These are phyloP conservation scores for Didymella sp. DNA, from an alignment of 2,329 filamentous ascomycete species.

Conservation along the genomic window DNA sequence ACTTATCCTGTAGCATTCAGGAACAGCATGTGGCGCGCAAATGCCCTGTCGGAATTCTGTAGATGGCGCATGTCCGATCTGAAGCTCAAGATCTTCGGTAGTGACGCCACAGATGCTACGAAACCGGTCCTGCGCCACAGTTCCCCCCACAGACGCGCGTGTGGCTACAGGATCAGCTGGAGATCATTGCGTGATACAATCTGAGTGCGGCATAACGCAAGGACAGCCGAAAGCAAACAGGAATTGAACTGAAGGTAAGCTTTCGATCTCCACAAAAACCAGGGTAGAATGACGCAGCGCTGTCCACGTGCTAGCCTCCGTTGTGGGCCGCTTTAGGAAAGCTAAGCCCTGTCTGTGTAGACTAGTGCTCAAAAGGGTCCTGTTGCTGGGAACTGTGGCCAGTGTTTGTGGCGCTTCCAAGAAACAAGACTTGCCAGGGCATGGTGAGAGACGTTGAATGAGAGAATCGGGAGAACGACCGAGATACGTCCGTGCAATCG, in stretches of 20 bases:
- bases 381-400: conserved; percentile 24
- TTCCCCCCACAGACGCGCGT: conserved; percentile 16
- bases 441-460: conserved; percentile 9
- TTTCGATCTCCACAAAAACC: conserved; percentile 31
- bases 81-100: conserved; percentile 23
- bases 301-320: conserved; percentile 26
- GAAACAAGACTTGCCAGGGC: conserved; percentile 6
- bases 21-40: conserved; percentile 8
- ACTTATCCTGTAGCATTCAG: conserved; percentile 19
- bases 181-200: conserved; percentile 18
- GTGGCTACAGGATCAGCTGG: conserved; percentile 17
- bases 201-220: conserved; percentile 16
- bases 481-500: conserved; percentile 3
- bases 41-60: conserved; percentile 1
- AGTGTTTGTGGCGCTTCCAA: conserved; percentile 25
- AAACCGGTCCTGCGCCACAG: conserved; percentile 14
- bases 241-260: conserved; percentile 34
- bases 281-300: conserved; percentile 38
- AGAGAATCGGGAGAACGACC: conserved; percentile 1
- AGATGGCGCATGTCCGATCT: conserved; percentile 11
- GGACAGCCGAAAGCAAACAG: conserved; percentile 25
- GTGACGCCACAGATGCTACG: conserved; percentile 26
- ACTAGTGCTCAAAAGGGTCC: conserved; percentile 12
- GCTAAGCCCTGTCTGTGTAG: conserved; percentile 17
- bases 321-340: conserved; percentile 17